Base-by-base conservation (phyloP, 139 green algal species). In the Trebouxia sp. region DNA sequence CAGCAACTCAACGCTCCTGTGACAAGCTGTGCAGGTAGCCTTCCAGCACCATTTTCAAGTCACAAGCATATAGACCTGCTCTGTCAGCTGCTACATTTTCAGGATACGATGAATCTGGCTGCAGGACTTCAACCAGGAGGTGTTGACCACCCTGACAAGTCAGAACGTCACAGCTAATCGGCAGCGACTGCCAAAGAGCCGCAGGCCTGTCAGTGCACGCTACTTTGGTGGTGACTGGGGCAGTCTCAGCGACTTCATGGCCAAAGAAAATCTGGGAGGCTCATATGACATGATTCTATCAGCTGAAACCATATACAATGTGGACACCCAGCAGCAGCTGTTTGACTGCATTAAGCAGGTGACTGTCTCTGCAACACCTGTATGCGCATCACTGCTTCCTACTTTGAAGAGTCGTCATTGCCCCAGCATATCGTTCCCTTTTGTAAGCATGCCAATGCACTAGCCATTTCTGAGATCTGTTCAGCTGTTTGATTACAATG, bases 121-220 rank as follows among this genome's bases (percentile, higher is more conserved):
- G 50, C 86, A 95, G 93, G 94, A 98, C 81, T 97, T 92, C 88
- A 98, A 98, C 65, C 26, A 37, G 15, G 85, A 94, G 72, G 94
- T 97, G 51, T 79, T 98, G 45, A 78, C 38, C 20, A 55, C 72
- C 5, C 80, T 97, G 42, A 97, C 93, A 11, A 79, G 84, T 6
- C 90, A 90, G n/a, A 97, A 95, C 75, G 89, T 96, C 17, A 47
- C 78, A 5, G 84, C 84, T 14, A 97, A 84, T 41, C 65, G 32
- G 22, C 50, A 79, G 45, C 35, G 32, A 24, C 47, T 67, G 24
- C 35, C 65, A 56, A 67, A 32, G 11, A 39, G 17, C 9, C 37
- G 75, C 14, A 75, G 32, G 0, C 65, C 47, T 32, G 37, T 22
- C 17, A 38, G 3, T 30, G 62, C 32, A 9, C 78, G 83, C 14